phyloP scores from a whole-genome alignment of 208 protist species.

The Crithidia expoeki region DNA sequence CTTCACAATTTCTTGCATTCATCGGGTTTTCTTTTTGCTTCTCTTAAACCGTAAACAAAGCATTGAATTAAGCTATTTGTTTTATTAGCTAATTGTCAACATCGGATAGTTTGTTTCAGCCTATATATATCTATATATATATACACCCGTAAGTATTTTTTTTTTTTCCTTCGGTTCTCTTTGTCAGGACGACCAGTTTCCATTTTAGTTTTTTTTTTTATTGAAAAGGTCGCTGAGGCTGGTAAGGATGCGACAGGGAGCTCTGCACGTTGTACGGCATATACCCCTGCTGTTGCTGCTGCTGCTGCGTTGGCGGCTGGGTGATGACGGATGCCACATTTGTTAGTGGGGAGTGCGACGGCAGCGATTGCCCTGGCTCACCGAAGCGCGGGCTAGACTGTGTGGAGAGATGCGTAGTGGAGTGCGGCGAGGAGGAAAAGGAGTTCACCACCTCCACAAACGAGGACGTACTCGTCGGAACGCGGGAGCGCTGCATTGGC shows the following conservation, averaged over 20 bases:
- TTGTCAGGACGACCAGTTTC: neutral
- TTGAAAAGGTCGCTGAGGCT: neutral
- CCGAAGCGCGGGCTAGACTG: neutral
- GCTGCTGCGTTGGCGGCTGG: neutral
- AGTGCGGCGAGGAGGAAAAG: constrained; percentile 3
- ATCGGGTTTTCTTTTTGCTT: no score
- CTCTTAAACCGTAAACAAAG: no score
- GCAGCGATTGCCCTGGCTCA: neutral
- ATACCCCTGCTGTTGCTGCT: constrained; percentile 8
- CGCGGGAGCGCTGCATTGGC: neutral
- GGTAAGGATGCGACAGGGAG: neutral
- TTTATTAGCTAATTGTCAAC: no score
- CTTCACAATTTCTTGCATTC: no score
- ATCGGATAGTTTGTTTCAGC: neutral
- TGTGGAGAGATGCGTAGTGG: neutral
- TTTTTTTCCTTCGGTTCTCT: neutral
- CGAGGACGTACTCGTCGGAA: neutral
- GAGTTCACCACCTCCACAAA: neutral
- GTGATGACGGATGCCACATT: neutral
- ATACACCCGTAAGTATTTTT: neutral
- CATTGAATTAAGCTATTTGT: no score
- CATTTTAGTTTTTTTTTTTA: neutral
- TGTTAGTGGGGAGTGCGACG: neutral
- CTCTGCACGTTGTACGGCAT: neutral
- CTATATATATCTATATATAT: neutral